Conservation (phyloP, 306 rosid species). For the Bauhinia variegata region DNA sequence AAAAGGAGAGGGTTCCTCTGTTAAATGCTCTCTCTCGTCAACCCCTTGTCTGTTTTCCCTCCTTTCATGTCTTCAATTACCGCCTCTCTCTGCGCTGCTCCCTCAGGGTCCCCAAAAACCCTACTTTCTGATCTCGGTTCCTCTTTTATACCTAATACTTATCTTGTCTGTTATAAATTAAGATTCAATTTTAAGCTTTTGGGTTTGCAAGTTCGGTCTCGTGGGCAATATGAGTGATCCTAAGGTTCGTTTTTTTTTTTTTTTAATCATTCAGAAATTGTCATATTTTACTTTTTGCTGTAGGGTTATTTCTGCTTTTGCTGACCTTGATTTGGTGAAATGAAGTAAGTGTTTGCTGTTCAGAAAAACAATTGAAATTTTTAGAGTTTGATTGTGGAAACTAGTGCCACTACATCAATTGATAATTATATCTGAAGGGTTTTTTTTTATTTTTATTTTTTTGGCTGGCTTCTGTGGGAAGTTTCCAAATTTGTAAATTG, state of each 20-base stretch:
- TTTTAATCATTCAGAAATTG: background rate
- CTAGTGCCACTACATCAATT: background rate
- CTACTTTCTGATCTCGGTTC: constrained; percentile 54
- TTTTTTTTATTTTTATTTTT: background rate
- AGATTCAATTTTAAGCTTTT: constrained; percentile 25
- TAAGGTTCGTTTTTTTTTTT: constrained; percentile 49
- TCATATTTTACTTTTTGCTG: background rate
- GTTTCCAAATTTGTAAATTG: background rate
- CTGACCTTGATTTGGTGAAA: background rate
- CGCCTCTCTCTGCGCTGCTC: constrained; percentile 45
- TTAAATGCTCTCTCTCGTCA: constrained; percentile 65
- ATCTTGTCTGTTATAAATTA: constrained; percentile 27
- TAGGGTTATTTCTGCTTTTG: background rate
- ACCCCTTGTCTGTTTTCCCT: constrained; percentile 37
- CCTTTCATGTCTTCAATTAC: constrained; percentile 93
- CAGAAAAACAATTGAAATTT: background rate
- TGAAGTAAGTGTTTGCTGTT: background rate
- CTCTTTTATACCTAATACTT: constrained; percentile 40
- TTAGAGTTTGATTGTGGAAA: background rate
- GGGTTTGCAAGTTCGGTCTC: constrained; percentile 38
- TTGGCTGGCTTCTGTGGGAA: background rate
- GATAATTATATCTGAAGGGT: background rate
- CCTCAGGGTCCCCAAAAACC: constrained; percentile 79
- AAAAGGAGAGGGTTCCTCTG: constrained; percentile 65
- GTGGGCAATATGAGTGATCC: constrained; percentile 60